Conservation (phyloP, 148 eudicot species). For the Beta vulgaris region DNA sequence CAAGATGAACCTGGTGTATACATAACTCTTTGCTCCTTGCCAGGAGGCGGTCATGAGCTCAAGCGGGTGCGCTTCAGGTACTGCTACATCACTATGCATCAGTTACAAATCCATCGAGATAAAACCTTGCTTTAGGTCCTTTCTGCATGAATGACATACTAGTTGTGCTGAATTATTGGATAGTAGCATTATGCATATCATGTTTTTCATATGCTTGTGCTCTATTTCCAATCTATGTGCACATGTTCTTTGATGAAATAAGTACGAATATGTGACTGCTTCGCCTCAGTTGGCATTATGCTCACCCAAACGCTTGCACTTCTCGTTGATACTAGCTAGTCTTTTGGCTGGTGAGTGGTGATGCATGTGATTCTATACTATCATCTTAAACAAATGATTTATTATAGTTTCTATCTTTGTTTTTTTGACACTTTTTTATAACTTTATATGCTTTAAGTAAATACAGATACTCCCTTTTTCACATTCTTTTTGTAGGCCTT, state of each 20-base stretch:
- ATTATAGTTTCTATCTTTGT: no score
- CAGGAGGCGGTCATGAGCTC: slow-evolving; percentile 74
- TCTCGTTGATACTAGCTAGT: no score
- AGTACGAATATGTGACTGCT: background rate
- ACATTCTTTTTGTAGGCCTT: no score
- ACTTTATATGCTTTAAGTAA: no score
- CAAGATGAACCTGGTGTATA: slow-evolving; percentile 92
- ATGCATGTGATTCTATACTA: no score
- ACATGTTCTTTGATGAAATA: background rate
- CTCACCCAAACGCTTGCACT: no score
- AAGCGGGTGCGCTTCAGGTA: slow-evolving; percentile 98
- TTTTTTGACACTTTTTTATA: no score
- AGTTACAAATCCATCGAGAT: background rate
- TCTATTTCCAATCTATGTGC: background rate
- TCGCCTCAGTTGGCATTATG: no score
- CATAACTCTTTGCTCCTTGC: slow-evolving; percentile 70
- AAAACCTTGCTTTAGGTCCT: background rate
- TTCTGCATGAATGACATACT: background rate
- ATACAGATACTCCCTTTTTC: no score
- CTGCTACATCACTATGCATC: slow-evolving; percentile 2
- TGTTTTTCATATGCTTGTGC: no score
- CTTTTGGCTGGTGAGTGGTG: no score
- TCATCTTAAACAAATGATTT: no score
- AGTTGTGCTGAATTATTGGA: background rate
- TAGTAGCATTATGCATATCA: background rate